A percentile compares a stretch with the other conserved stretches of the same genome.
Conservation (phyloP, 495 filamentous ascomycete genomes). For the Platismatia glauca region DNA sequence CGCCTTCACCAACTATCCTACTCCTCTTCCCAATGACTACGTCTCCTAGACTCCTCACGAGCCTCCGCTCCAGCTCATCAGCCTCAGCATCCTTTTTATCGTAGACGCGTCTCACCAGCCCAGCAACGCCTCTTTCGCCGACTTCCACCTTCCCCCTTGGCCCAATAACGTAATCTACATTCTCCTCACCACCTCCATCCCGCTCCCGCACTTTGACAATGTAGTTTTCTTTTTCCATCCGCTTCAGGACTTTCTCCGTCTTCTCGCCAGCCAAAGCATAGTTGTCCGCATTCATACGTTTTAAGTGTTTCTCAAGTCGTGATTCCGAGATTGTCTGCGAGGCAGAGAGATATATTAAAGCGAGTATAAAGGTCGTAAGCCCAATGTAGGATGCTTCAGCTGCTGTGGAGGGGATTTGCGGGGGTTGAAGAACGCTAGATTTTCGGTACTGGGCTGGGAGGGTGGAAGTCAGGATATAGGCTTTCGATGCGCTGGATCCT, state of each 20-base stretch:
- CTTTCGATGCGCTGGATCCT: constrained; percentile 45
- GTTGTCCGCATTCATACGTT: constrained; percentile 63
- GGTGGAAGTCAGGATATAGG: constrained; percentile 65
- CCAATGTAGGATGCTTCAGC: constrained; percentile 72
- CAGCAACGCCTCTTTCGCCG: constrained; percentile 58
- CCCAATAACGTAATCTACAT: constrained; percentile 68
- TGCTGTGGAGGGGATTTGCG: constrained; percentile 50
- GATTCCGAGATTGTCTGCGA: constrained; percentile 64
- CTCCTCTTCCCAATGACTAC: constrained; percentile 33
- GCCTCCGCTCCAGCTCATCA: constrained; percentile 27
- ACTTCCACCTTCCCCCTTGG: constrained; percentile 83
- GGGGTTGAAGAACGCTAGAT: constrained; percentile 57
- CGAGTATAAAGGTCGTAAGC: constrained; percentile 69
- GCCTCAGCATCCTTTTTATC: constrained; percentile 26
- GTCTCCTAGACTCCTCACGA: constrained; percentile 41
- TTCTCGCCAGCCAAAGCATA: constrained; percentile 61
- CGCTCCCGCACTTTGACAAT: constrained; percentile 61
- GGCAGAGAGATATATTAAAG: constrained; percentile 59
- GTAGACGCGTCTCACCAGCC: constrained; percentile 58
- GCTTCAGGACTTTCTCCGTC: constrained; percentile 65
- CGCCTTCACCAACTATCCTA: background rate
- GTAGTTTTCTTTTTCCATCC: constrained; percentile 76
- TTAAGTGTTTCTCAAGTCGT: constrained; percentile 63
- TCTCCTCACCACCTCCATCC: constrained; percentile 59
- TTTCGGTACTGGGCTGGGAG: constrained; percentile 58